Evolutionary conservation across 2,329 filamentous ascomycete species (phyloP).

Genomic region (Colletotrichum sp.): DNA sequence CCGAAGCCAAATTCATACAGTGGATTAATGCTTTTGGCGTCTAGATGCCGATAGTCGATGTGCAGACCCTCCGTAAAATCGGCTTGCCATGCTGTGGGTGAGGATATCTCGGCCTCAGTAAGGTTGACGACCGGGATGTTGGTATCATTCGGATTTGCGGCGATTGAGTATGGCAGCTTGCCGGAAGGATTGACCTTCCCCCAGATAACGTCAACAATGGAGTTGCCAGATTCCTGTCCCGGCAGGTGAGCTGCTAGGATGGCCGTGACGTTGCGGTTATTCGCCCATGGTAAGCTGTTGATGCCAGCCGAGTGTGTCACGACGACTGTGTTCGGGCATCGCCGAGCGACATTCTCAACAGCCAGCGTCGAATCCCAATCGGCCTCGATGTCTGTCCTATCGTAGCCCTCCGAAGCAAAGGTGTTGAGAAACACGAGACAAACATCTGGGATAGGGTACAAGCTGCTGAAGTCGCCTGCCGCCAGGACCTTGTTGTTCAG

Average conservation of each 20-base stretch:
- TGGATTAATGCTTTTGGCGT: slow-evolving; percentile 51
- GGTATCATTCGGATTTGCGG: slow-evolving; percentile 50
- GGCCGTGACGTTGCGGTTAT: slow-evolving; percentile 72
- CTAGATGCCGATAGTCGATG: slow-evolving; percentile 61
- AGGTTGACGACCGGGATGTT: slow-evolving; percentile 48
- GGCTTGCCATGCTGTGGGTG: slow-evolving; percentile 55
- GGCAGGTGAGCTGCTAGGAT: slow-evolving; percentile 80
- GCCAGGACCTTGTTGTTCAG: slow-evolving; percentile 34
- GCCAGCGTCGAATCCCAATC: slow-evolving; percentile 67
- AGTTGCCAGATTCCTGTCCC: slow-evolving; percentile 77
- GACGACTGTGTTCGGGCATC: slow-evolving; percentile 64
- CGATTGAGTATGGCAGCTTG: slow-evolving; percentile 59
- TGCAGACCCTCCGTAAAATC: slow-evolving; percentile 57
- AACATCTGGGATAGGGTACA: slow-evolving; percentile 61
- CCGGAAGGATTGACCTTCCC: slow-evolving; percentile 54
- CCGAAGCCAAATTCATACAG: slow-evolving; percentile 70
- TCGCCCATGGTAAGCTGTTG: slow-evolving; percentile 59
- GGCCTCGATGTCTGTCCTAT: slow-evolving; percentile 67
- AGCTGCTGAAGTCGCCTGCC: slow-evolving; percentile 58
- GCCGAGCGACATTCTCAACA: slow-evolving; percentile 52
- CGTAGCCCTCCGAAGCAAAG: slow-evolving; percentile 69
- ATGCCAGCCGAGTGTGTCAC: slow-evolving; percentile 68
- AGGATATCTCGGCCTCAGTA: slow-evolving; percentile 64
- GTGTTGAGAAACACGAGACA: slow-evolving; percentile 73
- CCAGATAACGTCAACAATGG: slow-evolving; percentile 76